Conservation (phyloP, 257 asterid species). For the Solanum lycopersicoides region DNA sequence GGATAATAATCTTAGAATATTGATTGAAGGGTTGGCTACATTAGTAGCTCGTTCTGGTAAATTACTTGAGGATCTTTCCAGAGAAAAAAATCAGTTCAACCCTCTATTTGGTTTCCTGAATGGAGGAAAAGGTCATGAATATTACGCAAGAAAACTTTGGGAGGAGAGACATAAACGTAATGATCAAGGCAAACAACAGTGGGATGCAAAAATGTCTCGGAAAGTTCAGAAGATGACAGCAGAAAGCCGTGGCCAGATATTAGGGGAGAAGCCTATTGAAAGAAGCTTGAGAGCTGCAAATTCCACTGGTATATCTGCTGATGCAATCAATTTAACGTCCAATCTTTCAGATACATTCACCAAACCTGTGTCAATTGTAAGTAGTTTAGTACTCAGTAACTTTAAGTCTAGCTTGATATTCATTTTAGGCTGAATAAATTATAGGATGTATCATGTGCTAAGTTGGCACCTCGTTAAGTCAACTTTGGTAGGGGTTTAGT, state of each 20-base stretch:
- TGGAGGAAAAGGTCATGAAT: slow-evolving; percentile 80
- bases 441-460: not conserved
- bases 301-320: slow-evolving; percentile 39
- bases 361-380: slow-evolving; percentile 58
- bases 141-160: slow-evolving; percentile 83
- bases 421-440: not conserved
- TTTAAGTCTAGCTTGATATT: not conserved
- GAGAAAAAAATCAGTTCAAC: slow-evolving; percentile 77
- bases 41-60: slow-evolving; percentile 92
- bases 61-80: slow-evolving; percentile 85
- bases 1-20: slow-evolving; percentile 64
- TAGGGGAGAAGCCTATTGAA: slow-evolving; percentile 85
- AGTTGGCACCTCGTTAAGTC: not conserved
- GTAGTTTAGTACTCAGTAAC: slow-evolving; percentile 15
- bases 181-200: slow-evolving; percentile 31
- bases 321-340: slow-evolving; percentile 49
- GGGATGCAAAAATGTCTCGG: slow-evolving; percentile 31
- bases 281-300: slow-evolving; percentile 45
- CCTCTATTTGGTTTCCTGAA: slow-evolving; percentile 70
- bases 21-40: slow-evolving; percentile 92
- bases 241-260: slow-evolving; percentile 73
- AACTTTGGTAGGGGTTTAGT: not conserved
- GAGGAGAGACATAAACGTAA: slow-evolving; percentile 73
- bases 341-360: slow-evolving; percentile 85
- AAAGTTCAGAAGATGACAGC: slow-evolving; percentile 68